Conservation (phyloP, 306 rosid species). For the Rubus parviflorus region DNA sequence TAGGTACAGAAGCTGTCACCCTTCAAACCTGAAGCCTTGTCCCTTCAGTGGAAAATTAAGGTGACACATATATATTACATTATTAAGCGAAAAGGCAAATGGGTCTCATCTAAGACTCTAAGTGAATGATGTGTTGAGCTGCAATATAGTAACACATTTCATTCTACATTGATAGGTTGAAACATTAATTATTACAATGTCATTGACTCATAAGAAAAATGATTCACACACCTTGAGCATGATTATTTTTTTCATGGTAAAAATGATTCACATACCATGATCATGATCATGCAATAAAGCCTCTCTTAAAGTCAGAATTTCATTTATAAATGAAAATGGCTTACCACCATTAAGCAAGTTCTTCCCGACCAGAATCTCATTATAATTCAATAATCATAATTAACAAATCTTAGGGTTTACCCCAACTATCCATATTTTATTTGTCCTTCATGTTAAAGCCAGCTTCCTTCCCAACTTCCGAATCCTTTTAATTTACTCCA, state of each 20-base stretch:
- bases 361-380: neutral
- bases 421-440: conserved; percentile 21
- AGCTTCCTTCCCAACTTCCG: conserved; percentile 23
- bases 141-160: neutral
- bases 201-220: neutral
- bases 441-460: conserved; percentile 31
- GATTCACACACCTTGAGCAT: neutral
- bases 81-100: neutral
- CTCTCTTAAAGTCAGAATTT: neutral
- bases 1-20: conserved; percentile 1
- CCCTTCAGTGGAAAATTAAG: neutral
- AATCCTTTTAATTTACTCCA: conserved; percentile 1
- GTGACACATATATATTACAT: neutral
- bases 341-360: conserved; percentile 2
- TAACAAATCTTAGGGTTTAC: neutral
- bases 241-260: neutral
- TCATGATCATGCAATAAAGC: neutral
- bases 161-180: neutral
- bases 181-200: neutral
- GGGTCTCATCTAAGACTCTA: neutral
- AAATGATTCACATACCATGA: conserved; percentile 12
- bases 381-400: conserved; percentile 15
- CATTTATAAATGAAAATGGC: neutral
- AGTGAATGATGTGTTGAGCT: neutral
- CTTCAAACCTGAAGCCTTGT: neutral